Conservation (phyloP, 2,329 filamentous ascomycete species). For the Purpureocillium lavendulum region DNA sequence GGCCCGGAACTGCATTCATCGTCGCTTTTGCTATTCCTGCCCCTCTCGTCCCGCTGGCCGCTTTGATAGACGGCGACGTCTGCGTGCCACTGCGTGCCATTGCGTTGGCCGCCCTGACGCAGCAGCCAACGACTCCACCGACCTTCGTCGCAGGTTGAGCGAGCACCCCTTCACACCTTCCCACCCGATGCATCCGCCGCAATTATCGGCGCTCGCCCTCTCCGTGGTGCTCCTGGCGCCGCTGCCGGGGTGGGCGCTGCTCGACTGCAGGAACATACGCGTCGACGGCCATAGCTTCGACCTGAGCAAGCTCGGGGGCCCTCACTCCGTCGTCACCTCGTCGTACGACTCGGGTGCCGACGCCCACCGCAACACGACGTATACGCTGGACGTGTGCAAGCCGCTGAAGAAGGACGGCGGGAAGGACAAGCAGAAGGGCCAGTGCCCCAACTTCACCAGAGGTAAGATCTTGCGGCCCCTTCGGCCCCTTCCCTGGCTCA, state of each 20-base stretch:
- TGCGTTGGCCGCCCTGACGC: too few relatives aligned
- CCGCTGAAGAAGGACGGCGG: constrained; percentile 51
- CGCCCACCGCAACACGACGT: constrained; percentile 60
- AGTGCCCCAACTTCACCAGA: constrained; percentile 63
- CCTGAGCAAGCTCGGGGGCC: constrained; percentile 54
- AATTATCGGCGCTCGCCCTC: constrained; percentile 26
- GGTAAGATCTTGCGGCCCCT: constrained; percentile 33
- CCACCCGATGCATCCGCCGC: constrained; percentile 29
- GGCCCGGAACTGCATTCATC: not conserved
- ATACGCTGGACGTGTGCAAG: constrained; percentile 70
- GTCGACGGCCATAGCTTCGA: constrained; percentile 55
- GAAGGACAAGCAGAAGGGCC: constrained; percentile 42
- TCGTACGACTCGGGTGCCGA: constrained; percentile 43
- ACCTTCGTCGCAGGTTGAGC: too few relatives aligned
- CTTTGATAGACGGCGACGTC: too few relatives aligned
- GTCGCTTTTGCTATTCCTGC: constrained; percentile 1
- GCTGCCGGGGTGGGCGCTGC: constrained; percentile 33
- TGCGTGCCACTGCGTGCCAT: too few relatives aligned
- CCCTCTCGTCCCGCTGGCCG: constrained; percentile 2
- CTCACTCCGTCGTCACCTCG: constrained; percentile 58
- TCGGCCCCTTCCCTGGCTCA: not conserved
- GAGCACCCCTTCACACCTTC: too few relatives aligned
- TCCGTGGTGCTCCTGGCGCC: constrained; percentile 28
- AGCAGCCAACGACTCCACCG: too few relatives aligned
- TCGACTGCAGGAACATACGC: constrained; percentile 55